Conservation (phyloP, 169 alveolate genomes). For the Plasmodium berghei region DNA sequence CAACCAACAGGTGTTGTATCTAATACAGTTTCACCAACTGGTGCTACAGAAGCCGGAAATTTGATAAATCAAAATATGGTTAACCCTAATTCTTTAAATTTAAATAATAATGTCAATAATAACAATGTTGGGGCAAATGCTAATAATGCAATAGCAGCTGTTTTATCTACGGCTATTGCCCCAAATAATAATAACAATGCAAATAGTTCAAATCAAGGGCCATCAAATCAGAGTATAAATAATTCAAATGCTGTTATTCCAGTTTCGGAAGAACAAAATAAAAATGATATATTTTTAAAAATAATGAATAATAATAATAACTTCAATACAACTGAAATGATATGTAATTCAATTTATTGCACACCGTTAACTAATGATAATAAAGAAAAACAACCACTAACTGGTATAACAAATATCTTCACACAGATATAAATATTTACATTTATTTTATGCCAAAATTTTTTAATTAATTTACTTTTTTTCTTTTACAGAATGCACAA, state of each 20-base stretch:
- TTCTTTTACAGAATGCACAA: conserved; percentile 60
- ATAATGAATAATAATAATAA: conserved; percentile 29
- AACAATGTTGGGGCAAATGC: not conserved
- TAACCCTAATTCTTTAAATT: not conserved
- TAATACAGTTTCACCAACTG: too few relatives aligned
- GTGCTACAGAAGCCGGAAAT: too few relatives aligned
- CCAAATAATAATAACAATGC: not conserved
- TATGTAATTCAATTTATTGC: conserved; percentile 63
- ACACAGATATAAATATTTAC: not conserved
- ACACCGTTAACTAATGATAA: conserved; percentile 14
- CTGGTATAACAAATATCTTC: conserved; percentile 20
- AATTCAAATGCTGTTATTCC: not conserved
- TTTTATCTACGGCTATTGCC: conserved; percentile 18
- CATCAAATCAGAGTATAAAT: not conserved
- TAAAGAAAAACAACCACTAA: conserved; percentile 36
- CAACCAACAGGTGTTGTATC: too few relatives aligned
- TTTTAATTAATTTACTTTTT: not conserved
- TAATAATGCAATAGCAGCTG: conserved; percentile 6
- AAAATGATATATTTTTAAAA: conserved; percentile 8
- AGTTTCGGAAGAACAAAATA: conserved; percentile 18
- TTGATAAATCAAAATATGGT: not conserved
- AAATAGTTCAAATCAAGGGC: conserved; percentile 4
- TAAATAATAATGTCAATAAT: not conserved
- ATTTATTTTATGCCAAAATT: not conserved
- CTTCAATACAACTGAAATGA: conserved; percentile 61